Evolutionary conservation across 345 rosid genomes (phyloP), one percentile per base, ranked within the genome.

Genomic region (Linum lewisii): DNA sequence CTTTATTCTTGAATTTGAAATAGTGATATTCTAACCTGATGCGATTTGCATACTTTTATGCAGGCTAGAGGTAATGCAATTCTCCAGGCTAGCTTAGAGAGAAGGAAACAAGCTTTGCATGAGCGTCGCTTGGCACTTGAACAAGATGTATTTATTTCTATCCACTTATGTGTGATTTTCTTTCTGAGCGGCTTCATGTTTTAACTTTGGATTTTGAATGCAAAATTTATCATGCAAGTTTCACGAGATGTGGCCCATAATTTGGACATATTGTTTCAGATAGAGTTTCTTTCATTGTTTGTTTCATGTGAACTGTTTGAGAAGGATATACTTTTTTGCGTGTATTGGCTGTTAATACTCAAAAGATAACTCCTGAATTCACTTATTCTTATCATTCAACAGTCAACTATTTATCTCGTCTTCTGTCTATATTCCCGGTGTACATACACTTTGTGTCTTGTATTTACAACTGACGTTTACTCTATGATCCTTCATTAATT

Each of bases 101-200:
- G 95, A 78, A 89, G 97, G 80, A 93, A 93, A 77, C 99, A 93
- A 80, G 99, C 99, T 51, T 75, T 93, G 77, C 97, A 93, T 67
- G 99, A 93, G 72, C 85, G 95, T 59, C 97, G 99, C 63, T 70
- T 93, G 79, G 96, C 94, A 49, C 99, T 93, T 69, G 97, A 89
- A 71, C 99, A 89, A 87, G 97, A 93, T 83, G 97, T 93, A 87
- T 54, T 53, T 62, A 58, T 76, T 63, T 68, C 65, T 74, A 52
- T 47, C 54, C 10, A 21, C 4, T 20, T 25, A 4, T 60, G 5
- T 32, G 14, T 19, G n/a, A 5, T 34, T 54, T 37, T 1, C 4
- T 21, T 18, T 22, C 10, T n/a, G 20, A 8, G 9, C 23, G 4
- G 18, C 20, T 44, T 18, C 38, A 42, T 18, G 24, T 16, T 42